A percentile compares a stretch with the other conserved stretches of the same genome.
Evolutionary conservation across 495 filamentous ascomycete species (phyloP).

Genomic region (Penicillium canescens): DNA sequence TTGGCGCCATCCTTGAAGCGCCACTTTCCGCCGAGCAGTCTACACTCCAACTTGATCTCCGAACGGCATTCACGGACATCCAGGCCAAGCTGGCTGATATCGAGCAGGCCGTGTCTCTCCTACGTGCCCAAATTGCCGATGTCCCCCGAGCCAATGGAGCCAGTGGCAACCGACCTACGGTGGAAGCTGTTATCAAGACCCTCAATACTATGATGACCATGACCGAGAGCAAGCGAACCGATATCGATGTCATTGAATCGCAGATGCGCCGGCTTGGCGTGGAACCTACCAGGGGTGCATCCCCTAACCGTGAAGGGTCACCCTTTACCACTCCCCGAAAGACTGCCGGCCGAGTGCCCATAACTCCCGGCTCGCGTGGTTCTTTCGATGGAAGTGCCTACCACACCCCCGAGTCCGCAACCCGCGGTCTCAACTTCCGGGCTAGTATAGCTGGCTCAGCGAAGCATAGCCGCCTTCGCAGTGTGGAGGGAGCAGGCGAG

Average conservation of each 20-base stretch:
- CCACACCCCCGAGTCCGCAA: conserved; percentile 57
- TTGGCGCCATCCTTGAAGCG: conserved; percentile 58
- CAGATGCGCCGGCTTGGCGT: conserved; percentile 75
- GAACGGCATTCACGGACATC: conserved; percentile 65
- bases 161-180: conserved; percentile 65
- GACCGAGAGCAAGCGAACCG: conserved; percentile 81
- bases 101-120: conserved; percentile 76
- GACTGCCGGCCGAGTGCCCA: conserved; percentile 32
- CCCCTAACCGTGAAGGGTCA: conserved; percentile 54
- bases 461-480: conserved; percentile 45
- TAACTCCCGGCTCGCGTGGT: conserved; percentile 41
- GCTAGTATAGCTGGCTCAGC: conserved; percentile 49
- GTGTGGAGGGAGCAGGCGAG: conserved; percentile 32
- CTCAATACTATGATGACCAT: conserved; percentile 91
- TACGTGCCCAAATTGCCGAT: conserved; percentile 75
- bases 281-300: conserved; percentile 45
- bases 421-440: conserved; percentile 38
- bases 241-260: conserved; percentile 84
- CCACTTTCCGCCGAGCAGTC: conserved; percentile 82
- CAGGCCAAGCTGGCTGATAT: conserved; percentile 73
- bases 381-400: conserved; percentile 48
- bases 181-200: conserved; percentile 87
- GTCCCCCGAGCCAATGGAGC: conserved; percentile 39
- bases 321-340: conserved; percentile 63
- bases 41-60: conserved; percentile 77